These are phyloP conservation scores for Aspergillus thermomutatus DNA, from an alignment of 2,329 filamentous ascomycete species.

Conservation along the genomic window DNA sequence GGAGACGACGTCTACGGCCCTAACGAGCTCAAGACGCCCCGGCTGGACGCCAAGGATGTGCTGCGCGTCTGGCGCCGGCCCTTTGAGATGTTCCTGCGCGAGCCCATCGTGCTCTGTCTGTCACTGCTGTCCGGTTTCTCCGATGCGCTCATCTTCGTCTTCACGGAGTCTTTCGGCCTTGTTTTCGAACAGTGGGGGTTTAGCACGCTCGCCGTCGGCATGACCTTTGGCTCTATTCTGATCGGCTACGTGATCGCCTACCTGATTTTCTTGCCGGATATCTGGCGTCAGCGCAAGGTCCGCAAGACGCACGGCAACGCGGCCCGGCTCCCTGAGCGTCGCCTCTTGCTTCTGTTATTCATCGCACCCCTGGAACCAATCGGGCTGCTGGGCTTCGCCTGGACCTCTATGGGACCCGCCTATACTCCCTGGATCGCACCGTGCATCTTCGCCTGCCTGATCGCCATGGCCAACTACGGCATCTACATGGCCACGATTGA, in stretches of 20 bases:
- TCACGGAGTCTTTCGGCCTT: constrained; percentile 59
- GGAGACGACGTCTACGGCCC: constrained; percentile 68
- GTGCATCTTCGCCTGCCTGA: constrained; percentile 57
- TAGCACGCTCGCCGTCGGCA: constrained; percentile 44
- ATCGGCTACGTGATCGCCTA: constrained; percentile 61
- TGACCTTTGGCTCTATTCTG: constrained; percentile 55
- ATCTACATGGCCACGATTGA: constrained; percentile 68
- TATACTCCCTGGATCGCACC: constrained; percentile 58
- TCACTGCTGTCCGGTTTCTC: constrained; percentile 62
- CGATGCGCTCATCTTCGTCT: constrained; percentile 65
- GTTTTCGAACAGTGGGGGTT: constrained; percentile 62
- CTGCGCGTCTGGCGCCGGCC: constrained; percentile 57
- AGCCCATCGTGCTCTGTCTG: constrained; percentile 61
- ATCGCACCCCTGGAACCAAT: constrained; percentile 58
- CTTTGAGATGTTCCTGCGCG: constrained; percentile 62
- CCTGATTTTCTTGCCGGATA: constrained; percentile 54
- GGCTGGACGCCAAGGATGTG: constrained; percentile 58
- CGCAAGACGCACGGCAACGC: constrained; percentile 55
- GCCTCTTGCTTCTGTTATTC: constrained; percentile 59
- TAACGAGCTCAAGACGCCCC: constrained; percentile 63
- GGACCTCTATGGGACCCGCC: constrained; percentile 54
- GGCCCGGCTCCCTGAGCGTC: constrained; percentile 51
- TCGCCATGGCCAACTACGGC: constrained; percentile 61
- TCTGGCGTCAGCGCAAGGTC: constrained; percentile 48
- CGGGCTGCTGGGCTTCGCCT: constrained; percentile 62